Base-by-base conservation (phyloP, 2,329 filamentous ascomycete genomes). In the Colletotrichum cuscutae region DNA sequence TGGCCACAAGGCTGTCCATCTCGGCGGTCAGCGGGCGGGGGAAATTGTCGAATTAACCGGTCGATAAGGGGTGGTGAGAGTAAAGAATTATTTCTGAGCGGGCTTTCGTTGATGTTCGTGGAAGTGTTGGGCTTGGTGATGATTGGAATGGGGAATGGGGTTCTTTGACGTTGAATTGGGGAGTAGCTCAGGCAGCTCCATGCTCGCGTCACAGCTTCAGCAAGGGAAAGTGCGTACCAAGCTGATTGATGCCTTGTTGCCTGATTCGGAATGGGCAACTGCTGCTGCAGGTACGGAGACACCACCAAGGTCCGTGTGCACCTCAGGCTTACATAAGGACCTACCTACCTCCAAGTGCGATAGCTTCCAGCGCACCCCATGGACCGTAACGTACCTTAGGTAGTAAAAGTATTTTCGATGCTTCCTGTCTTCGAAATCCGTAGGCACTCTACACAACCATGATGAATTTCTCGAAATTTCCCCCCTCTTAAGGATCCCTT, bases 1-100 rank as follows among this genome's bases (percentile, higher is more conserved):
- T 94, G 78, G 95, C 92, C 79, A 99, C 95, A 82, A 99, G 91
- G 79, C 94, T 90, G 85, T 99, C 95, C 97, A 99, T 99, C 67
- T 79, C 81, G 79, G 65, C 62, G 68, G 76, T 75, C 32, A 6
- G 37, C 28, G 22, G n/a, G 35, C 37, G 32, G 32, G 19, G 46
- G 60, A 37, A 13, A 49, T 19, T 24, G 30, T 24, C 42, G 24
- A 35, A n/a, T 35, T 52, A 15, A 28, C 52, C 11, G 35, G 56
- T 62, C 13, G 3, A 15, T 42, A 26, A 26, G 6, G 11, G 11
- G 30, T 26, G 54, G 52, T 24, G 42, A 26, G 35, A 28, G 22
- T 11, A 32, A 42, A 59, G 24, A 2, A 30, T 11, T 30, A 42
- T 46, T n/a, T 71, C 22, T 9, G 64, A 74, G 30, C 67, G 22